Percentiles rank a stretch among this genome's conserved stretches.
Evolutionary conservation across 2,329 filamentous ascomycete species (phyloP).

Genomic region (Colletotrichum cordylinicola): DNA sequence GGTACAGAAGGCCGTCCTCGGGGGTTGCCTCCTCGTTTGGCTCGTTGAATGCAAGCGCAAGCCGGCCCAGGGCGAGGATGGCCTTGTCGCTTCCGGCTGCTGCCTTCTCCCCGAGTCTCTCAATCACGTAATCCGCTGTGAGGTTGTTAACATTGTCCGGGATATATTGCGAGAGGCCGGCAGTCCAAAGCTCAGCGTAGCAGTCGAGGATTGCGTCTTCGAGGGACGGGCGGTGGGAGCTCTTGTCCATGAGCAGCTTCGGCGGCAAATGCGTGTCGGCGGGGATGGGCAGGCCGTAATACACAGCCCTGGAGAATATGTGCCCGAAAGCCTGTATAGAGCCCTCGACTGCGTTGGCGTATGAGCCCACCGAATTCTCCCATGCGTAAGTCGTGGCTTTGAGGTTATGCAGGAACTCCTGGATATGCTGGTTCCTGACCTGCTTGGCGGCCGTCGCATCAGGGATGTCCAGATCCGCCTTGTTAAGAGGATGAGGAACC

Average conservation of each 20-base stretch:
- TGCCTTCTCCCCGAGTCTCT: slow-evolving; percentile 69
- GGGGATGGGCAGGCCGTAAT: slow-evolving; percentile 42
- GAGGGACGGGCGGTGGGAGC: slow-evolving; percentile 34
- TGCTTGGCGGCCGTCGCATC: slow-evolving; percentile 31
- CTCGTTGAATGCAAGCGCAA: slow-evolving; percentile 68
- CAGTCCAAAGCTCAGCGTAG: slow-evolving; percentile 53
- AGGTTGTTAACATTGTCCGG: slow-evolving; percentile 28
- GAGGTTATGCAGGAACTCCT: slow-evolving; percentile 30
- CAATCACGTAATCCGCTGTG: slow-evolving; percentile 54
- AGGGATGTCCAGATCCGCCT: slow-evolving; percentile 35
- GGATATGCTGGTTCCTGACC: slow-evolving; percentile 9
- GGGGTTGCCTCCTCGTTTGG: slow-evolving; percentile 30
- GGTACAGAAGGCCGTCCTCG: slow-evolving; percentile 1
- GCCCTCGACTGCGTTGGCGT: slow-evolving; percentile 53
- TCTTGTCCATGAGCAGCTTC: slow-evolving; percentile 33
- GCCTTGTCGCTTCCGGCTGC: slow-evolving; percentile 84
- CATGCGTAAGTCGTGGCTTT: slow-evolving; percentile 48
- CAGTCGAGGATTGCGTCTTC: slow-evolving; percentile 51
- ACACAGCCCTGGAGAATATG: slow-evolving; percentile 48
- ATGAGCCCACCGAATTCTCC: slow-evolving; percentile 46
- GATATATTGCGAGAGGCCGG: slow-evolving; percentile 38
- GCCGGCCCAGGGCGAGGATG: slow-evolving; percentile 78
- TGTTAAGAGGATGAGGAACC: slow-evolving; percentile 65
- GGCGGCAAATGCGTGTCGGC: slow-evolving; percentile 33
- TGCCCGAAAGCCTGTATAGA: slow-evolving; percentile 50